Base-by-base conservation (phyloP, 352 stramenopile species). In the Saprolegnia diclina region DNA sequence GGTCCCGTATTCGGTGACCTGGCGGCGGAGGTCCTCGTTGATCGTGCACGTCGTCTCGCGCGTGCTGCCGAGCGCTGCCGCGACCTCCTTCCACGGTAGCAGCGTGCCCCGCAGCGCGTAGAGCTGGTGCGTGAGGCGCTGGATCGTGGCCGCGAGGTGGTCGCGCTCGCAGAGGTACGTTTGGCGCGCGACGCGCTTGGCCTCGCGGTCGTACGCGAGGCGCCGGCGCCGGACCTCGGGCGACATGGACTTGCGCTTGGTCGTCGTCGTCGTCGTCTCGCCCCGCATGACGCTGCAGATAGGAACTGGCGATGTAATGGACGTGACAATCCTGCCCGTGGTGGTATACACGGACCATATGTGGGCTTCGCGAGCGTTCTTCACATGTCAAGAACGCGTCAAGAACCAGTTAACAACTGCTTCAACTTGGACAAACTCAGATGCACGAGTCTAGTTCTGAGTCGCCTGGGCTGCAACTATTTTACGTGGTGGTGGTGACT, bases 71-170 rank as follows among this genome's bases (percentile, higher is more conserved):
- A 57, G 32, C 22, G 52, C 52, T 57, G 22, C 16, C 16, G 32
- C 32, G 9, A 57, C 52, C 16, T 57, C 52, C 16, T 57, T 57
- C 52, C 52, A 57, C 7, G 52, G 52, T 14, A 57, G 52, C 32
- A 38, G 14, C 22, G 52, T 57, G 32, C 52, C 52, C 22, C 52
- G 52, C 7, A 57, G 22, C 16, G 52, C 22, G 52, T 57, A 57
- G 9, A 38, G 32, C 52, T 57, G 9, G 22, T 16, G 52, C 32
- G 52, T 57, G 22, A 57, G 52, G 22, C 32, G 52, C 22, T 57
- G 7, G 16, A 38, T 38, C 9, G 32, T 57, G 7, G 7, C 16
- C 7, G 32, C 52, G 9, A 57, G 16, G 14, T 57, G 52, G 16
- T 57, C 52, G 52, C 32, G 32, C 32, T 57, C 52, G 32, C 16